phyloP scores from a whole-genome alignment of 106 monocot species.

The Acanthochlamys bracteata region DNA sequence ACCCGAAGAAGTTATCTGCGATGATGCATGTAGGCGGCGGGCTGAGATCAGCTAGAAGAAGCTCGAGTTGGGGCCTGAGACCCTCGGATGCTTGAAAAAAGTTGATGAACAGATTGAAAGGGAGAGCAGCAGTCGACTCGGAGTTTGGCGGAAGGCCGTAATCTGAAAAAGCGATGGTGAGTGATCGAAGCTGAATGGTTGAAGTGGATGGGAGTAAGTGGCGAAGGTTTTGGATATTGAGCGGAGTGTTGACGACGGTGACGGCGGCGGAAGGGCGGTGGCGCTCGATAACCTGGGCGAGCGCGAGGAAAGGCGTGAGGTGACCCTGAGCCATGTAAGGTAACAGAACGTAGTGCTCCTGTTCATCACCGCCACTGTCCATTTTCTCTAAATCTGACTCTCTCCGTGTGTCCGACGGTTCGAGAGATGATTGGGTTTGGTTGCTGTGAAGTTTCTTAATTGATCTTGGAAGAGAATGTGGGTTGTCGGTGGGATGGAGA shows the following conservation, averaged over 20 bases:
- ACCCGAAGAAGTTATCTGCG: slow-evolving; percentile 29
- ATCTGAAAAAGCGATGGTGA: slow-evolving; percentile 29
- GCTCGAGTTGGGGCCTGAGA: slow-evolving; percentile 10
- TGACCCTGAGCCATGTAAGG: slow-evolving; percentile 47
- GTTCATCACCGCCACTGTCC: no score
- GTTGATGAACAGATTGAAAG: slow-evolving; percentile 11
- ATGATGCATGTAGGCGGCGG: slow-evolving; percentile 18
- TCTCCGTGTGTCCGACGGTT: no score
- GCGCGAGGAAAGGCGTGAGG: slow-evolving; percentile 28
- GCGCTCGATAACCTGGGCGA: slow-evolving; percentile 27
- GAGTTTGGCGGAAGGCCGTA: slow-evolving; percentile 30
- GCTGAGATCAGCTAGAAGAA: no score
- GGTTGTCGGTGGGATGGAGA: no score
- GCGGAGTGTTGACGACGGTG: slow-evolving; percentile 31
- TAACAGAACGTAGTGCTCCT: slow-evolving; percentile 28
- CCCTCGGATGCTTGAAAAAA: slow-evolving; percentile 26
- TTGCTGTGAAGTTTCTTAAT: no score
- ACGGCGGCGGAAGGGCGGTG: slow-evolving; percentile 10
- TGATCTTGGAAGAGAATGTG: no score
- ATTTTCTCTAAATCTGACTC: no score
- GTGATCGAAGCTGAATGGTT: slow-evolving; percentile 21
- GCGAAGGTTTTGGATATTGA: slow-evolving; percentile 23
- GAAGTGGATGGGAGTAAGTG: slow-evolving; percentile 4
- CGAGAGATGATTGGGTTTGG: no score
- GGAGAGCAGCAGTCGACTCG: slow-evolving; percentile 36